Percentiles rank a stretch among this genome's conserved stretches.
phyloP scores from a whole-genome alignment of 129 eudicot species.

The Artemisia annua region DNA sequence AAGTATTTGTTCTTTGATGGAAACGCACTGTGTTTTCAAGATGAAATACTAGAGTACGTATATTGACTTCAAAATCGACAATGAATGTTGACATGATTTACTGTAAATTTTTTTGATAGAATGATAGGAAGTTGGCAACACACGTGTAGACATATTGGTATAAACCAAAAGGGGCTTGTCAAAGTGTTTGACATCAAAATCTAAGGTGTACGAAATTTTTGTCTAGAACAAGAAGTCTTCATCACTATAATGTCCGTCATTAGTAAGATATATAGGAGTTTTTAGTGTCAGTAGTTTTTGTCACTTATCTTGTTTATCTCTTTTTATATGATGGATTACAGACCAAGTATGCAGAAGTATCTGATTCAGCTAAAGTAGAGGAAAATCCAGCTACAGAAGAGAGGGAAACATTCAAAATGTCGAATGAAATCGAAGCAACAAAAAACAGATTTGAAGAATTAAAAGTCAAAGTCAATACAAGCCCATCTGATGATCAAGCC shows the following conservation, averaged over 20 bases:
- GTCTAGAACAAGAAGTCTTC: background rate
- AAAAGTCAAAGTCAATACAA: slow-evolving; percentile 8
- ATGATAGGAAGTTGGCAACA: background rate
- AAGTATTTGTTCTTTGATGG: background rate
- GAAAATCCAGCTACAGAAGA: slow-evolving; percentile 2
- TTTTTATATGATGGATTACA: background rate
- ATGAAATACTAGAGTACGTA: background rate
- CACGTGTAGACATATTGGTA: background rate
- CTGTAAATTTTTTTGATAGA: no score
- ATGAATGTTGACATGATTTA: no score
- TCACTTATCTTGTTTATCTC: background rate
- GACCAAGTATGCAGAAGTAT: background rate
- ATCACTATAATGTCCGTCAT: no score
- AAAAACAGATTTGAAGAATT: slow-evolving; percentile 24
- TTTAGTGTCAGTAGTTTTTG: background rate
- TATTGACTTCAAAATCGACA: background rate
- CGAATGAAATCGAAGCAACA: slow-evolving; percentile 25
- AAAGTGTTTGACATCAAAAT: background rate
- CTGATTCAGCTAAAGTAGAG: background rate
- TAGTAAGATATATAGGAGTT: no score
- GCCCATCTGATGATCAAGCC: slow-evolving; percentile 3
- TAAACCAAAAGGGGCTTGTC: background rate
- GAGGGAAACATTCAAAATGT: slow-evolving; percentile 15
- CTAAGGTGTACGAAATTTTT: background rate
- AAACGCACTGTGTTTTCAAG: background rate